Conservation (phyloP, 176 grass and related monocot genomes). For the Juncus inflexus region DNA sequence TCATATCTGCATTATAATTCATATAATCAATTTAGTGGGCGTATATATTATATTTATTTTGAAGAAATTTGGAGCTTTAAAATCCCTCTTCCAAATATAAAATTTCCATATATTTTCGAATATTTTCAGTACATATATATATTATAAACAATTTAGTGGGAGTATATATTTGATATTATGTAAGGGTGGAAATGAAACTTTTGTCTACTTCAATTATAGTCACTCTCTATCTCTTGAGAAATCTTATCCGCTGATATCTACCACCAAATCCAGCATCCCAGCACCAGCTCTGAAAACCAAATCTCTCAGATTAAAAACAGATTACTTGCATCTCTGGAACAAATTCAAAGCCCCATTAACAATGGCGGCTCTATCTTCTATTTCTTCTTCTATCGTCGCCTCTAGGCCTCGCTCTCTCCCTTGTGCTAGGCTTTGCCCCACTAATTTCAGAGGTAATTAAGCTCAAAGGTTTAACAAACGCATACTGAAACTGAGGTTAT, state of each 20-base stretch:
- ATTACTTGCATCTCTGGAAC: neutral
- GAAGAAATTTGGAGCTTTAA: too few species aligned
- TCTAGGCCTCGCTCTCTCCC: slow-evolving; percentile 21
- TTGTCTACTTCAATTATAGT: neutral
- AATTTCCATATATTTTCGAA: neutral
- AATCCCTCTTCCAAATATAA: neutral
- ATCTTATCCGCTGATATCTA: slow-evolving; percentile 26
- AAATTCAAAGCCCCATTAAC: slow-evolving; percentile 17
- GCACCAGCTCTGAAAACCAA: neutral
- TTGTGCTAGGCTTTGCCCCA: neutral
- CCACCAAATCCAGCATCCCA: slow-evolving; percentile 18
- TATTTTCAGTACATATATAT: neutral
- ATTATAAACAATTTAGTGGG: too few species aligned
- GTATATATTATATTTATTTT: too few species aligned
- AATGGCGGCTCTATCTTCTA: slow-evolving; percentile 23
- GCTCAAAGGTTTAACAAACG: neutral
- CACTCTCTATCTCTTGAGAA: neutral
- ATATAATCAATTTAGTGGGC: too few species aligned
- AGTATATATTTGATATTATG: neutral
- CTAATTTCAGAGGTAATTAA: slow-evolving; percentile 10
- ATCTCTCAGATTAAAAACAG: neutral
- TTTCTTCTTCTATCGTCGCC: slow-evolving; percentile 17
- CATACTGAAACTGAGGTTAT: neutral
- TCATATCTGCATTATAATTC: too few species aligned
- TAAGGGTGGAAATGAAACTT: slow-evolving; percentile 8